Conservation (phyloP, 352 stramenopile genomes). For the Phytophthora colocasiae region DNA sequence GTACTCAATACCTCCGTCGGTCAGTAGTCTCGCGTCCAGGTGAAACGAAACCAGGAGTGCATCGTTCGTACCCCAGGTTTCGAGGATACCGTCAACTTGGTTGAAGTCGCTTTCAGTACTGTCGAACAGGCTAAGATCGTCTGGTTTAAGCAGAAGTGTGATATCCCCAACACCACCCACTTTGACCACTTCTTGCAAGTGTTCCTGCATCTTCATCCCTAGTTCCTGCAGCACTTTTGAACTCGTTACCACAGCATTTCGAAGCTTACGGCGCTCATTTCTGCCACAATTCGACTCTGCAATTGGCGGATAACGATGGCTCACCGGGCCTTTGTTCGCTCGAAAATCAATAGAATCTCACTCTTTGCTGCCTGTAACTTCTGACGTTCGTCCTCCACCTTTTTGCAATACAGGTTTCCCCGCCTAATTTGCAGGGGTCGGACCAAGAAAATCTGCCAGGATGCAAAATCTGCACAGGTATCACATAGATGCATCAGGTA, state of each 20-base stretch:
- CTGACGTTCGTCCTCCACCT: slow-evolving; percentile 14
- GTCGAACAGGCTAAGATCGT: slow-evolving; percentile 13
- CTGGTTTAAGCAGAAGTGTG: no score
- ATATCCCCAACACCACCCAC: not conserved
- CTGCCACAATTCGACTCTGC: slow-evolving; percentile 15
- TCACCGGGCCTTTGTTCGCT: not conserved
- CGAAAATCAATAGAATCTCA: not conserved
- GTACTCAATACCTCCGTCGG: slow-evolving; percentile 2
- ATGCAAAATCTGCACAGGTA: no score
- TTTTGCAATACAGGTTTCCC: no score
- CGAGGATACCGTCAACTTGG: slow-evolving; percentile 11
- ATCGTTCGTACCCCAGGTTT: slow-evolving; percentile 5
- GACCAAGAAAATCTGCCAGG: no score
- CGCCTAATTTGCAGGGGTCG: no score
- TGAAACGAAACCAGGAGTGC: not conserved
- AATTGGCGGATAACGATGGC: slow-evolving; percentile 23
- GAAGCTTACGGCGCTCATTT: slow-evolving; percentile 21
- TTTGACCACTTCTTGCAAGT: not conserved
- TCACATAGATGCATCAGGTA: no score
- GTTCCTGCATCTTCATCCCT: slow-evolving; percentile 6
- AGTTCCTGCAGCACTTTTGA: slow-evolving; percentile 17
- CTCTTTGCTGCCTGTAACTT: slow-evolving; percentile 4
- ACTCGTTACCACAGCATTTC: slow-evolving; percentile 5
- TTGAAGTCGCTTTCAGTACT: slow-evolving; percentile 11
- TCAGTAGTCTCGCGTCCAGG: not conserved